Base-by-base conservation (phyloP, 208 protist genomes). In the Acanthamoeba lenticulata region DNA sequence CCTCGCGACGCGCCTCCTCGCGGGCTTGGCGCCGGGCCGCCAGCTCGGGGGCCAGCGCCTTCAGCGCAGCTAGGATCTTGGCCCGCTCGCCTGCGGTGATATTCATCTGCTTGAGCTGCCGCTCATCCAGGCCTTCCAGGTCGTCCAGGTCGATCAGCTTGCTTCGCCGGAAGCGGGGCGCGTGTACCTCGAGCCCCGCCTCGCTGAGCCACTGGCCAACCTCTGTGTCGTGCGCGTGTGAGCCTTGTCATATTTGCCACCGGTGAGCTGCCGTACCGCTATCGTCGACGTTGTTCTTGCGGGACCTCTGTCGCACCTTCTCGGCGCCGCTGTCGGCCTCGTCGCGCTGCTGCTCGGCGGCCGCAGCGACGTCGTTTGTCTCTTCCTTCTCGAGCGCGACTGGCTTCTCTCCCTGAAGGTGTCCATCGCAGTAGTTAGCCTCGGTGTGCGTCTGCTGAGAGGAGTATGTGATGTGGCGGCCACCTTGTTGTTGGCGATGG, bases 91-190 rank as follows among this genome's bases (percentile, higher is more conserved):
- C 36, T 17, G 36, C 65, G 36, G 65, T 74, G 65, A 74, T 74
- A 29, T 74, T 74, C 65, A 74, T 74, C 65, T 74, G 29, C 65
- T 74, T 74, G 65, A 74, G 65, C n/a, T 42, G 32, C 36, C 38
- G 9, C 36, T 34, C 65, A 29, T 74, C 65, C 15, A 74, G 7
- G 9, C 27, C 65, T 27, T 74, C 65, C n/a, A 74, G 65, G 65
- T 74, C 65, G 15, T 74, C 65, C 65, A 74, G 65, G 9, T 38
- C 36, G n/a, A 42, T 27, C 15, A 74, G 65, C 4, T 42, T 42
- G 36, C 38, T 74, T 17, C 65, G 65, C 65, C 17, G 29, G 65
- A 74, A 74, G n/a, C 65, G 65, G 9, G 65, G 65, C 65, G 17
- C 65, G 17, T 74, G 65, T 29, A 74, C 65, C 7, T 74, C 65